A percentile compares a stretch with the other conserved stretches of the same genome.
phyloP scores from a whole-genome alignment of 179 eudicot genomes.

The Nepenthes alata region DNA sequence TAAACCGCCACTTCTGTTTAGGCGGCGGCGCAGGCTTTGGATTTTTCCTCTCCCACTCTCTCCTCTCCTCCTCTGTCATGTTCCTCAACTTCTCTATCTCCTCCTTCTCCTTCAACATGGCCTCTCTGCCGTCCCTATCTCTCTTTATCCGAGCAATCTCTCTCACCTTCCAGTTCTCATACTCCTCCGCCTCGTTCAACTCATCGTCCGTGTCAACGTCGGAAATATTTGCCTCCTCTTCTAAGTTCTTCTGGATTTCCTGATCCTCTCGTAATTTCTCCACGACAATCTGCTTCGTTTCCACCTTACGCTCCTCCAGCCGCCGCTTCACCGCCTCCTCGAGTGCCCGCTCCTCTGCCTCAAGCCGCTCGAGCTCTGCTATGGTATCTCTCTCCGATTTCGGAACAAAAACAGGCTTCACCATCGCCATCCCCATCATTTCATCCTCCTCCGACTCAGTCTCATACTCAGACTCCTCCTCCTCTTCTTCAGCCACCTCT shows the following conservation, averaged over 20 bases:
- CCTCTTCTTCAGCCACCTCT: constrained; percentile 25
- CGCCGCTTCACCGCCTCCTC: constrained; percentile 61
- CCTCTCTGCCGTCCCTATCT: constrained; percentile 83
- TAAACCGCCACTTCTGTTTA: constrained; percentile 91
- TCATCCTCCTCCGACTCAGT: constrained; percentile 82
- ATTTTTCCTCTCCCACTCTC: constrained; percentile 75
- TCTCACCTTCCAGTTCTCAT: constrained; percentile 79
- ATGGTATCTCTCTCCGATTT: constrained; percentile 90
- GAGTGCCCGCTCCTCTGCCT: constrained; percentile 60
- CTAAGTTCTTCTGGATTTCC: constrained; percentile 55
- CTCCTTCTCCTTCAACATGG: constrained; percentile 76
- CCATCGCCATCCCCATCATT: constrained; percentile 39
- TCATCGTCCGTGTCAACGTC: constrained; percentile 92
- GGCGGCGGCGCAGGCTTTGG: constrained; percentile 31
- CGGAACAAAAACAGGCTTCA: constrained; percentile 81
- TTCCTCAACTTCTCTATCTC: constrained; percentile 89
- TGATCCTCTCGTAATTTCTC: constrained; percentile 66
- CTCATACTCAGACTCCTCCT: constrained; percentile 70
- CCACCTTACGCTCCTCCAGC: constrained; percentile 55
- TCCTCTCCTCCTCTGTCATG: constrained; percentile 79
- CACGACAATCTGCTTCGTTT: constrained; percentile 67
- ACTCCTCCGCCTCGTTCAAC: constrained; percentile 82
- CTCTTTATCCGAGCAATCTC: constrained; percentile 90
- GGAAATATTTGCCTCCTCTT: constrained; percentile 46
- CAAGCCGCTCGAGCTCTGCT: constrained; percentile 68